phyloP scores from a whole-genome alignment of 495 filamentous ascomycete species.

The Xylaria grammica region DNA sequence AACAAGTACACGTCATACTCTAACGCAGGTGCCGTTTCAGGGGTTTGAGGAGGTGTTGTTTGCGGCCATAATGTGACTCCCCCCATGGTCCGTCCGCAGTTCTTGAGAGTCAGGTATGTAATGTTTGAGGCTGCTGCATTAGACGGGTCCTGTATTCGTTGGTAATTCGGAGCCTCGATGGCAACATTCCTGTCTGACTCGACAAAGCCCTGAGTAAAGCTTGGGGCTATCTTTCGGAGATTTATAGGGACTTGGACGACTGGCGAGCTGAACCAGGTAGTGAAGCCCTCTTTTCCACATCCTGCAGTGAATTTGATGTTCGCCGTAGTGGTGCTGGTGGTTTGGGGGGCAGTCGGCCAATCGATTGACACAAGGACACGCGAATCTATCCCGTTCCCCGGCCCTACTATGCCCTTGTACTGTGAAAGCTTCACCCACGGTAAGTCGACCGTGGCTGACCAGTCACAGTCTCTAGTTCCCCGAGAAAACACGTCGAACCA shows the following conservation, averaged over 20 bases:
- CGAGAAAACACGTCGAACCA: slow-evolving; percentile 73
- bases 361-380: slow-evolving; percentile 67
- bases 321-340: slow-evolving; percentile 49
- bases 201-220: slow-evolving; percentile 67
- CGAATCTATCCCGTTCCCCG: slow-evolving; percentile 54
- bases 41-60: slow-evolving; percentile 52
- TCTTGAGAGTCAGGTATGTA: slow-evolving; percentile 57
- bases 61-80: slow-evolving; percentile 63
- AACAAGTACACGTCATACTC: slow-evolving; percentile 73
- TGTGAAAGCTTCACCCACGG: slow-evolving; percentile 64
- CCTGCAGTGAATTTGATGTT: slow-evolving; percentile 62
- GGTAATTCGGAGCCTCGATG: slow-evolving; percentile 64
- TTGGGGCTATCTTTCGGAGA: slow-evolving; percentile 54
- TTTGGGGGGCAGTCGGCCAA: slow-evolving; percentile 60
- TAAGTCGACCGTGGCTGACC: slow-evolving; percentile 55
- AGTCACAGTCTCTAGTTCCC: slow-evolving; percentile 63
- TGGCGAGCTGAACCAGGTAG: slow-evolving; percentile 47
- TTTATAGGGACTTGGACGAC: slow-evolving; percentile 64
- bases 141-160: slow-evolving; percentile 43
- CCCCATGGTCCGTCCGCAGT: slow-evolving; percentile 63
- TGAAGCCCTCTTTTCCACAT: slow-evolving; percentile 59
- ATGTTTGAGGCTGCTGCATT: slow-evolving; percentile 39
- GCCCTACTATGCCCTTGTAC: slow-evolving; percentile 58
- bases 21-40: slow-evolving; percentile 58
- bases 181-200: slow-evolving; percentile 66